Conservation (phyloP, 2,329 filamentous ascomycete species). For the Sclerotinia borealis region DNA sequence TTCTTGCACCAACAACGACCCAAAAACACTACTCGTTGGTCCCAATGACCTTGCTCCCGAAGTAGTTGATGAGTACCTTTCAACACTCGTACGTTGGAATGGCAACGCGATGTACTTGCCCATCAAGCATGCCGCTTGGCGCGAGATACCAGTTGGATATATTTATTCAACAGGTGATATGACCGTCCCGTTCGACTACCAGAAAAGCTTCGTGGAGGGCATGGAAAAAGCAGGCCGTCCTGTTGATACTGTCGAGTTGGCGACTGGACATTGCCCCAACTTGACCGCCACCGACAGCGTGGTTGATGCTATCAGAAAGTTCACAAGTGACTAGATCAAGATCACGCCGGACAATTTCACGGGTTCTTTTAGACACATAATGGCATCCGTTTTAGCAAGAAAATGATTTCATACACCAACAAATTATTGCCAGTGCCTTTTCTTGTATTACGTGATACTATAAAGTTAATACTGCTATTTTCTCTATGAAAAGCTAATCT, state of each 20-base stretch:
- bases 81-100: slow-evolving; percentile 12
- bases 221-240: slow-evolving; percentile 7
- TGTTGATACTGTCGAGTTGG: slow-evolving; percentile 11
- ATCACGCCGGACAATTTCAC: no score
- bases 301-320: slow-evolving; percentile 10
- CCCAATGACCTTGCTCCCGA: not conserved
- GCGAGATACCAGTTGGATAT: slow-evolving; percentile 12
- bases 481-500: no score
- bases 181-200: slow-evolving; percentile 15
- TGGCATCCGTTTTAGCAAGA: no score
- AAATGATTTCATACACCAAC: no score
- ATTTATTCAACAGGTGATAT: slow-evolving; percentile 12
- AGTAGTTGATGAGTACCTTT: slow-evolving; percentile 4
- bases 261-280: slow-evolving; percentile 14
- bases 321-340: not conserved
- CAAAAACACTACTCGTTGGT: slow-evolving; percentile 10
- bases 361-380: no score
- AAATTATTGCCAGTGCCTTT: no score
- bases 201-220: slow-evolving; percentile 10
- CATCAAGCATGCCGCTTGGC: slow-evolving; percentile 13
- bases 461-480: no score
- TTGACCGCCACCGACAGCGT: slow-evolving; percentile 13
- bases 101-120: slow-evolving; percentile 11
- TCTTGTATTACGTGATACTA: no score
- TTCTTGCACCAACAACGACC: slow-evolving; percentile 2